Base-by-base conservation (phyloP, 2,329 filamentous ascomycete species). In the Xylariaceae sp. region DNA sequence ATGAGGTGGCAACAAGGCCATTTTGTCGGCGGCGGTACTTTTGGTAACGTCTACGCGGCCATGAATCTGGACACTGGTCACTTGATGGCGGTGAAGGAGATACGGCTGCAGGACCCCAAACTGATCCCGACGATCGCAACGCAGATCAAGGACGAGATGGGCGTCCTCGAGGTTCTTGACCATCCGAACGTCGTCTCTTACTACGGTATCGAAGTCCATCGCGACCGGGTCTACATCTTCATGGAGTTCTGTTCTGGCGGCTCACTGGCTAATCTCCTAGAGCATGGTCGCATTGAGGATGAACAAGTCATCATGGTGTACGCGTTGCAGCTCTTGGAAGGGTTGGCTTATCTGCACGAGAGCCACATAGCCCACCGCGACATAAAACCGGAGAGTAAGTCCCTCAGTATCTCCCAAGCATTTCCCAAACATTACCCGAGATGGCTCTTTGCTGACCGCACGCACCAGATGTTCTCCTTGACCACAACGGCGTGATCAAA, bases 201-300 rank as follows among this genome's bases (percentile, higher is more conserved):
- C 61, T 92, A 92, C 54, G 92, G 92, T 38, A 96, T 98, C 52
- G 92, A 98, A 59, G 92, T 95, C 3, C 92, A 98, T 61, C 78
- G 92, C 43, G 92, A 98, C 68, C 92, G 94, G 55, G 92, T 98
- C n/a, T 98, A 96, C 61, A 95, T 98, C 47, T 98, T 98, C 58
- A 98, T 98, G 92, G 92, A 98, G 60, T 96, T 94, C 61, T 98
- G 92, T 59, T 93, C 88, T 4, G 90, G 92, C 32, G 92, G 92
- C 14, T 96, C 90, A 12, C 70, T 98, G 31, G 89, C 92, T 26
- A 83, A 77, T 32, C 66, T 98, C 33, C 69, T 98, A 26, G 92
- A 98, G 58, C 90, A 98, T 53, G 92, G 92, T 10, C 83, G 92
- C 25, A 95, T 98, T 43, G 92, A 95, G 64, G 93, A 96, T 54